Percentiles rank a stretch among this genome's conserved stretches.
Evolutionary conservation across 2,329 filamentous ascomycete species (phyloP).

Genomic region (Diaporthe citriasiana): DNA sequence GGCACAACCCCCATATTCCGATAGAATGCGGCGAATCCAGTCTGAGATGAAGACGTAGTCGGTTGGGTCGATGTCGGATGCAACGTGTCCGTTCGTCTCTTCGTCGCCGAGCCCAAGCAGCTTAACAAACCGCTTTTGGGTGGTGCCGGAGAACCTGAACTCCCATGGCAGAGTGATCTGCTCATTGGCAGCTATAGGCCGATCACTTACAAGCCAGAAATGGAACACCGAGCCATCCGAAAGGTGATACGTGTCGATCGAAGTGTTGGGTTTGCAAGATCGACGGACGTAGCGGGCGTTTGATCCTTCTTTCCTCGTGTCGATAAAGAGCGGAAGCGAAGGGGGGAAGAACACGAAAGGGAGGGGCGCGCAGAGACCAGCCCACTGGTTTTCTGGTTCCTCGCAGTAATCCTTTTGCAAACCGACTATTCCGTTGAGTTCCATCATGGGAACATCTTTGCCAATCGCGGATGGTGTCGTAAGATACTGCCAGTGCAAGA

Average conservation of each 20-base stretch:
- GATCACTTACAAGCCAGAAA: constrained; percentile 91
- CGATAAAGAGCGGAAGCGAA: constrained; percentile 90
- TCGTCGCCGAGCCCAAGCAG: constrained; percentile 75
- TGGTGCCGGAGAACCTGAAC: constrained; percentile 72
- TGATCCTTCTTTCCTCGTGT: constrained; percentile 89
- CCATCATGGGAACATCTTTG: constrained; percentile 71
- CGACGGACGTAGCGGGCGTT: constrained; percentile 89
- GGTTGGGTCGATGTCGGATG: constrained; percentile 69
- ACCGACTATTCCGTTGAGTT: constrained; percentile 84
- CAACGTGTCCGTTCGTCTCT: constrained; percentile 61
- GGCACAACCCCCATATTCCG: constrained; percentile 85
- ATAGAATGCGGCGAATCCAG: constrained; percentile 79
- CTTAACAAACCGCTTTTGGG: constrained; percentile 67
- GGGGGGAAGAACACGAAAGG: constrained; percentile 92
- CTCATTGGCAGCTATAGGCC: constrained; percentile 76
- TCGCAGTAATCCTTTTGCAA: constrained; percentile 80
- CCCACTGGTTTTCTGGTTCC: constrained; percentile 76
- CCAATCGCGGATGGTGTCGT: constrained; percentile 65
- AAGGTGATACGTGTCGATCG: constrained; percentile 84
- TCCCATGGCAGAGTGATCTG: constrained; percentile 78
- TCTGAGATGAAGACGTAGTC: constrained; percentile 73
- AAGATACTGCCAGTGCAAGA: constrained; percentile 80
- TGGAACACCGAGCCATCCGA: constrained; percentile 85
- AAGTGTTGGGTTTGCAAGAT: constrained; percentile 92
- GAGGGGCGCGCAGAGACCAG: constrained; percentile 73